Evolutionary conservation across 345 rosid genomes (phyloP), one percentile per base, ranked within the genome.

Genomic region (Lenwebbia sp.): DNA sequence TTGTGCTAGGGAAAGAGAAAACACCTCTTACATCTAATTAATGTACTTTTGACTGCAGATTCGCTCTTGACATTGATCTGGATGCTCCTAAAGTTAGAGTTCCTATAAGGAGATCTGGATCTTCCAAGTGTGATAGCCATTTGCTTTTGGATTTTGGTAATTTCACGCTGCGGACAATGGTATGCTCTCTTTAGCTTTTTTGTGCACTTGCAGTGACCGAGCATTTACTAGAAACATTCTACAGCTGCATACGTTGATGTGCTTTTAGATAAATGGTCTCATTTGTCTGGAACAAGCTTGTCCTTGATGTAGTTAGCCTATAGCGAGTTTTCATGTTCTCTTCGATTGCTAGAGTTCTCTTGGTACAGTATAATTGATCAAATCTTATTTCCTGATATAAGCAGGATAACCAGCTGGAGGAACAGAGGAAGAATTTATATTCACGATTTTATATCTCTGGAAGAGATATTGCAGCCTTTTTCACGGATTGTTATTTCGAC

Each of bases 31-130:
- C 2, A 37, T 70, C 78, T 70, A 41, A 33, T 70, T 19, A 70
- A 70, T 70, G 81, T 70, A 37, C 47, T 70, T 70, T 70, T 70
- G 47, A 70, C 81, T 37, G 83, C 93, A 97, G 99, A 87, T 97
- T 97, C 90, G 96, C 99, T 87, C 98, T 97, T 84, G 99, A 97
- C 89, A 95, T 97, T 88, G 99, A 97, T 92, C 92, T 97, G 86
- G 99, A 95, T 94, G 99, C 99, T 90, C 99, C 99, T 53, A 97
- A 95, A 92, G 95, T 97, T 86, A 94, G 93, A 88, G 93, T 95
- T 89, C 99, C 99, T 89, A 87, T 97, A 89, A 94, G 93, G 91
- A 87, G 91, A 88, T 47, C 76, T 85, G 94, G 92, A 78, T 94
- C 96, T 83, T 92, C 93, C 87, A 92, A 90, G 85, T 94, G 95